A percentile compares a stretch with the other conserved stretches of the same genome.
phyloP scores from a whole-genome alignment of 2,329 filamentous ascomycete genomes.

The Pseudocercospora eumusae region DNA sequence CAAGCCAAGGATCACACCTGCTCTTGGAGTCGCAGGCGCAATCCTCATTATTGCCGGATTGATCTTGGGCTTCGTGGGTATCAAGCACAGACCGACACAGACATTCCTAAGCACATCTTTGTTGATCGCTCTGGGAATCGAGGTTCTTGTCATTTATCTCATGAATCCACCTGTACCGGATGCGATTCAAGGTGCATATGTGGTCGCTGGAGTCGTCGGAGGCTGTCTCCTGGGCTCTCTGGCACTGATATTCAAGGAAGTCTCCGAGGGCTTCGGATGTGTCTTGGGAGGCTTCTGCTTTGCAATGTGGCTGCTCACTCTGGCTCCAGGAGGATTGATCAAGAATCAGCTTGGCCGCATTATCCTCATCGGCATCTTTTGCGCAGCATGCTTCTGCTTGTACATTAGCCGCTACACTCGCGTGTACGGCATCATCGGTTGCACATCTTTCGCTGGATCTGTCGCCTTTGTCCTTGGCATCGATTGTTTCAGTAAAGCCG shows the following conservation, averaged over 20 bases:
- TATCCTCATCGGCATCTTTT: constrained; percentile 75
- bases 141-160: constrained; percentile 82
- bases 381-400: constrained; percentile 66
- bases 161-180: constrained; percentile 76
- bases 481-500: constrained; percentile 86
- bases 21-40: constrained; percentile 74
- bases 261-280: constrained; percentile 82
- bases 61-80: constrained; percentile 72
- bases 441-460: constrained; percentile 78
- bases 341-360: constrained; percentile 62
- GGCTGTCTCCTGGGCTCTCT: constrained; percentile 72
- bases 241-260: constrained; percentile 76
- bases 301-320: constrained; percentile 84
- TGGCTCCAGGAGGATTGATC: constrained; percentile 75
- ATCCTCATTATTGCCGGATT: constrained; percentile 73
- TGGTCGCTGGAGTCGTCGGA: constrained; percentile 74
- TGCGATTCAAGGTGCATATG: constrained; percentile 80
- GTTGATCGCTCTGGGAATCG: constrained; percentile 69
- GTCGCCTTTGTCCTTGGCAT: constrained; percentile 80
- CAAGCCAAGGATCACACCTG: constrained; percentile 73
- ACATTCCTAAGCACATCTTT: constrained; percentile 79
- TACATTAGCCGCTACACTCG: constrained; percentile 79
- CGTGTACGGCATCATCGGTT: constrained; percentile 72
- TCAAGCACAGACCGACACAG: constrained; percentile 75
- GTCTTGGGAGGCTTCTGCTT: constrained; percentile 83